Evolutionary conservation across 1,284 basidiomycete species (phyloP).

Genomic region (Cutaneotrichosporon dermatis): DNA sequence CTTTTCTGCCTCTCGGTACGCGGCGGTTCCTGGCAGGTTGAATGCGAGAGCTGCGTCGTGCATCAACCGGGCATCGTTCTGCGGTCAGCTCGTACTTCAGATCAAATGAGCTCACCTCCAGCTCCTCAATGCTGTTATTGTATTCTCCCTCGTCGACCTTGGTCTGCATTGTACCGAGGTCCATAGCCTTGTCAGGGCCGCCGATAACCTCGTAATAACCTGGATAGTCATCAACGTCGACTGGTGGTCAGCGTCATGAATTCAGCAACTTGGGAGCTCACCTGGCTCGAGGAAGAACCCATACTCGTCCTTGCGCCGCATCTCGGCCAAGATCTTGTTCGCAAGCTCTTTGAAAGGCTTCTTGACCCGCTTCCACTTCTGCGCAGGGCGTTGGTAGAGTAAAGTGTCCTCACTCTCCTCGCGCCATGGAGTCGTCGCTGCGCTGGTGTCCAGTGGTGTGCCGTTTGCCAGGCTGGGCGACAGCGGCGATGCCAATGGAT

Average conservation of each 20-base stretch:
- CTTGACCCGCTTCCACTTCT: constrained; percentile 38
- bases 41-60: constrained; percentile 41
- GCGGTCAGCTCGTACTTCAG: constrained; percentile 1
- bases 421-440: constrained; percentile 2
- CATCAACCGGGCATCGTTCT: constrained; percentile 41
- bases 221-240: constrained; percentile 42
- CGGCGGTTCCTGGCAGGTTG: constrained; percentile 41
- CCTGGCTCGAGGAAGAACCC: constrained; percentile 42
- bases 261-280: too few relatives aligned
- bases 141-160: constrained; percentile 45
- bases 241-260: constrained; percentile 6
- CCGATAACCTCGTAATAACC: constrained; percentile 45
- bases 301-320: constrained; percentile 44
- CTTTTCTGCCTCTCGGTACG: constrained; percentile 37
- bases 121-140: constrained; percentile 28
- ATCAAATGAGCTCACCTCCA: constrained; percentile 30
- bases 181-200: constrained; percentile 48
- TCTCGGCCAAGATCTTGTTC: constrained; percentile 36
- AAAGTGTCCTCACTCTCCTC: constrained; percentile 12
- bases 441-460: constrained; percentile 4
- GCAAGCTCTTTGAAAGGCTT: constrained; percentile 41
- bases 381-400: neutral
- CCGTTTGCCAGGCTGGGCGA: constrained; percentile 8
- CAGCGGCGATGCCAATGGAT: constrained; percentile 18
- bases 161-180: constrained; percentile 47